A percentile compares a stretch with the other conserved stretches of the same genome.
These are phyloP conservation scores for Leccinellum albellum DNA, from an alignment of 768 basidiomycete species.

Conservation along the genomic window DNA sequence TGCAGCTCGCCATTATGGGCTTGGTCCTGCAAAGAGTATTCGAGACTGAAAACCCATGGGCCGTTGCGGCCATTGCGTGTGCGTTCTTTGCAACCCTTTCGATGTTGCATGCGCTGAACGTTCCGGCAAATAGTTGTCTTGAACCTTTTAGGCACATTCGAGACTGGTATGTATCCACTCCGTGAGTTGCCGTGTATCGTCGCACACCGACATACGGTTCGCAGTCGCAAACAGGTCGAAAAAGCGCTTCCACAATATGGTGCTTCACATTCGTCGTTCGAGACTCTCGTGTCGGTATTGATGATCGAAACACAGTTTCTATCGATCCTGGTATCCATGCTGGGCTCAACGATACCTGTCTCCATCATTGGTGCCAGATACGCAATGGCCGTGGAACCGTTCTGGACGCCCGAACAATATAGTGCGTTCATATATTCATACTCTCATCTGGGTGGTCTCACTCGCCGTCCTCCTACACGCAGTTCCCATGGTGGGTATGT, in stretches of 20 bases:
- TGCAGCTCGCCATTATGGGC: constrained; percentile 75
- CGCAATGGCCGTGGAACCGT: constrained; percentile 72
- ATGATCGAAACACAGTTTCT: constrained; percentile 44
- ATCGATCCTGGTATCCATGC: constrained; percentile 61
- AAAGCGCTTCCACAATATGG: constrained; percentile 72
- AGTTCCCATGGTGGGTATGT: constrained; percentile 87
- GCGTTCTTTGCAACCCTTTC: constrained; percentile 28
- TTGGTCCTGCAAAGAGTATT: constrained; percentile 70
- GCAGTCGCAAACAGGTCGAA: constrained; percentile 77
- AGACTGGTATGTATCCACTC: constrained; percentile 51
- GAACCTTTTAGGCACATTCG: constrained; percentile 74
- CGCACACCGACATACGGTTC: background rate
- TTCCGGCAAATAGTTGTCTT: constrained; percentile 47
- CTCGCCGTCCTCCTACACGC: background rate
- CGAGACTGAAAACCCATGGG: constrained; percentile 69
- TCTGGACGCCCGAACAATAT: constrained; percentile 83
- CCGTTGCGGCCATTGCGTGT: constrained; percentile 71
- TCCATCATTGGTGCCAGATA: constrained; percentile 72
- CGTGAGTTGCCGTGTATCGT: background rate
- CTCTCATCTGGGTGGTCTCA: background rate
- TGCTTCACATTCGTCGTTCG: constrained; percentile 22
- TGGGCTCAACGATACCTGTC: constrained; percentile 75
- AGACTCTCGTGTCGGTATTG: background rate
- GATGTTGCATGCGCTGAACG: background rate
- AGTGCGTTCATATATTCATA: constrained; percentile 40